Evolutionary conservation across 2,329 filamentous ascomycete species (phyloP).

Genomic region (Pseudopyrenochaeta lycopersici): DNA sequence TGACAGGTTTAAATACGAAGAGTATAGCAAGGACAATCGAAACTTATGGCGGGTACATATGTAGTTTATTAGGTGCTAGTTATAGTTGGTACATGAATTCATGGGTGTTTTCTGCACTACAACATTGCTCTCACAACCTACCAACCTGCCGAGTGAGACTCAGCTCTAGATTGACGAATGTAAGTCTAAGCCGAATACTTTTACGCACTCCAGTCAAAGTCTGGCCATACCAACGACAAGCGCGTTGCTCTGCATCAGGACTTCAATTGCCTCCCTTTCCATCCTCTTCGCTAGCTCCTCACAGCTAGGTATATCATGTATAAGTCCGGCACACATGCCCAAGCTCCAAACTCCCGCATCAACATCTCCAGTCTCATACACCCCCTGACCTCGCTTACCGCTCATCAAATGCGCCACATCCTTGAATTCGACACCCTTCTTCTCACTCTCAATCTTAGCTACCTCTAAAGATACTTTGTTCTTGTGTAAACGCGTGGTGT

Average conservation of each 20-base stretch:
- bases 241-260: conserved; percentile 27
- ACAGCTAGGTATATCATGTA: conserved; percentile 59
- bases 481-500: conserved; percentile 36
- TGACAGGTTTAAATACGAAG: no score
- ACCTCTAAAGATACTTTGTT: conserved; percentile 36
- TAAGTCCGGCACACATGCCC: conserved; percentile 89
- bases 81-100: no score
- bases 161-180: no score
- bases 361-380: conserved; percentile 38
- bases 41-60: no score
- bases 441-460: conserved; percentile 35
- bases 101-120: no score
- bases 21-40: no score
- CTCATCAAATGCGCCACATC: conserved; percentile 41
- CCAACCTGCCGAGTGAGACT: no score
- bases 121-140: no score
- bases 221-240: conserved; percentile 24
- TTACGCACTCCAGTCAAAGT: no score
- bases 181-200: no score
- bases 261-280: conserved; percentile 37
- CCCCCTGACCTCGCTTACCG: conserved; percentile 34
- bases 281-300: conserved; percentile 39
- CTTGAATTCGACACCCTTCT: conserved; percentile 34
- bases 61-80: no score
- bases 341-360: conserved; percentile 64